Conservation (phyloP, 2,329 filamentous ascomycete species). For the Aspergillus carbonarius region DNA sequence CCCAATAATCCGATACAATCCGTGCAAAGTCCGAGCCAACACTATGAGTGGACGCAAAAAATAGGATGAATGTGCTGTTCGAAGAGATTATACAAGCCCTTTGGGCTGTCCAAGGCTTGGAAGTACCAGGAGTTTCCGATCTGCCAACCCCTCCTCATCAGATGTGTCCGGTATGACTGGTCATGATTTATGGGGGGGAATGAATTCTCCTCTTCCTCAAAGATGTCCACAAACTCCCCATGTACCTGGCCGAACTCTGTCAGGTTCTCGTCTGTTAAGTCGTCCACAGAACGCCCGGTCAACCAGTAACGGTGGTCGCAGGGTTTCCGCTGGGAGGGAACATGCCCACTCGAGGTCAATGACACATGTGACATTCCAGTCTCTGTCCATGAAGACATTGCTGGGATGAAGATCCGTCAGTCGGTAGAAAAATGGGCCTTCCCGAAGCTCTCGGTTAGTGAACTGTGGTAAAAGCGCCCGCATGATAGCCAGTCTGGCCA, state of each 20-base stretch:
- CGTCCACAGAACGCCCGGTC: constrained; percentile 16
- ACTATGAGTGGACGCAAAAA: background rate
- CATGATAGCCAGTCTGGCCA: constrained; percentile 31
- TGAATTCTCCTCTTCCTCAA: constrained; percentile 20
- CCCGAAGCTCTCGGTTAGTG: constrained; percentile 28
- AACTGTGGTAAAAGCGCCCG: constrained; percentile 28
- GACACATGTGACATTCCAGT: constrained; percentile 24
- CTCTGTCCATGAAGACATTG: constrained; percentile 27
- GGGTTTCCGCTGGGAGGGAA: constrained; percentile 21
- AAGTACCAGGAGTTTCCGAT: constrained; percentile 30
- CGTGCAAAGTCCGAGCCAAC: background rate
- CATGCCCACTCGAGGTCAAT: constrained; percentile 28
- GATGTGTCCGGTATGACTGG: constrained; percentile 6
- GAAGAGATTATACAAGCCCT: constrained; percentile 26
- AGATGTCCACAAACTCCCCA: constrained; percentile 20
- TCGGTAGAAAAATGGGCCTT: constrained; percentile 35
- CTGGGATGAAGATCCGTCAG: constrained; percentile 45
- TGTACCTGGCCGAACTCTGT: constrained; percentile 12
- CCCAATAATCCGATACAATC: constrained; percentile 1
- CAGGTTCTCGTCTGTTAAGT: constrained; percentile 10
- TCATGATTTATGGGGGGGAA: background rate
- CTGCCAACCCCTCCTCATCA: constrained; percentile 27
- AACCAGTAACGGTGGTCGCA: constrained; percentile 26
- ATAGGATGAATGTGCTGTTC: constrained; percentile 24
- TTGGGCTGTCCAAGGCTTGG: constrained; percentile 26